Conservation (phyloP, 2,329 filamentous ascomycete genomes). For the Orbilia quercus region DNA sequence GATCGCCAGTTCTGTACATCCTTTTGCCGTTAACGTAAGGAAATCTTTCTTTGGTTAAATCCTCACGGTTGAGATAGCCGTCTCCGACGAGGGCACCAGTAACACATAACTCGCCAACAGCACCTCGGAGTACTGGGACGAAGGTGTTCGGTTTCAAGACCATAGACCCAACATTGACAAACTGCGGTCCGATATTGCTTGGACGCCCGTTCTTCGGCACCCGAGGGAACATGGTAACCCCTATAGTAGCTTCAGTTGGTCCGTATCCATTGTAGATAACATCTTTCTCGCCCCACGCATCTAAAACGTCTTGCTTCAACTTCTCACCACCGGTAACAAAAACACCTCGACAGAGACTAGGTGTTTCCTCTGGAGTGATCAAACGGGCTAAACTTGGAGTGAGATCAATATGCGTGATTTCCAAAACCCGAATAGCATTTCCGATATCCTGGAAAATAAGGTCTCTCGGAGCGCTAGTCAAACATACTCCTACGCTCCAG, state of each 20-base stretch:
- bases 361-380: constrained; percentile 81
- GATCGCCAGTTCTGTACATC: constrained; percentile 87
- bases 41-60: constrained; percentile 82
- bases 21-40: constrained; percentile 64
- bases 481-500: constrained; percentile 87
- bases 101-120: constrained; percentile 86
- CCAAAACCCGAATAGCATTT: constrained; percentile 75
- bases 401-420: constrained; percentile 89
- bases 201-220: constrained; percentile 81
- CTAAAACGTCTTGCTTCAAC: constrained; percentile 86
- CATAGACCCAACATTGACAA: constrained; percentile 86
- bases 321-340: constrained; percentile 95
- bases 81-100: constrained; percentile 88
- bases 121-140: constrained; percentile 78
- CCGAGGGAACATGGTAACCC: constrained; percentile 87
- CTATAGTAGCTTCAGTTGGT: constrained; percentile 92
- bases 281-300: constrained; percentile 80
- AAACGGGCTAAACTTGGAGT: constrained; percentile 87
- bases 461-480: constrained; percentile 84
- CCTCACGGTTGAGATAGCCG: constrained; percentile 82
- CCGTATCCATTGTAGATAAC: constrained; percentile 92
- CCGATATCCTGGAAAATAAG: constrained; percentile 85
- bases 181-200: constrained; percentile 87
- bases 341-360: constrained; percentile 80
- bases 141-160: constrained; percentile 78